These are phyloP conservation scores for Grosmannia serpens DNA, from an alignment of 2,329 filamentous ascomycete species.

Conservation along the genomic window DNA sequence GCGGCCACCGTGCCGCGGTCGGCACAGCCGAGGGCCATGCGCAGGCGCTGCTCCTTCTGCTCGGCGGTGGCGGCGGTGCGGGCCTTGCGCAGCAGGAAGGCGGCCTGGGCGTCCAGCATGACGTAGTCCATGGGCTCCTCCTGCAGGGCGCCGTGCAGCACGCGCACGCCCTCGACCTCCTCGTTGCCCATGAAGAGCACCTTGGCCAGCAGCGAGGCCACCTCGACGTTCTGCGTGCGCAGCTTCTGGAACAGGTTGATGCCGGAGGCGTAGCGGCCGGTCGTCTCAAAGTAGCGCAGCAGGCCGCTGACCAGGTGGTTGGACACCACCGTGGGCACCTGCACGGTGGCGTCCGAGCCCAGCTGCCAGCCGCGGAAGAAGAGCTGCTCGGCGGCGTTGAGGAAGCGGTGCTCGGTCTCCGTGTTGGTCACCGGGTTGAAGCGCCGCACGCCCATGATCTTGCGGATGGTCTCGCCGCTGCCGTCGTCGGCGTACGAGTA, in stretches of 20 bases:
- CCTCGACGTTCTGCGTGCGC: slow-evolving; percentile 78
- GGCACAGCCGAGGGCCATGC: slow-evolving; percentile 82
- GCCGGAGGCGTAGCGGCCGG: slow-evolving; percentile 83
- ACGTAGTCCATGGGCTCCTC: slow-evolving; percentile 96
- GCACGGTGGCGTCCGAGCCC: slow-evolving; percentile 91
- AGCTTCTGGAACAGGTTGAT: slow-evolving; percentile 98
- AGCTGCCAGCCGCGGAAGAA: slow-evolving; percentile 96
- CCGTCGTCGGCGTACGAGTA: slow-evolving; percentile 97
- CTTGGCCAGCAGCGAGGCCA: slow-evolving; percentile 82
- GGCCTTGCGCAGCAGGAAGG: slow-evolving; percentile 83
- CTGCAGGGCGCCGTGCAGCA: slow-evolving; percentile 79
- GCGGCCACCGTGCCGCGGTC: slow-evolving; percentile 91
- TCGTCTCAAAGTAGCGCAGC: slow-evolving; percentile 89
- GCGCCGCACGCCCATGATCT: slow-evolving; percentile 90
- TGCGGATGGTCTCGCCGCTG: slow-evolving; percentile 86
- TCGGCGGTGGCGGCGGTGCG: slow-evolving; percentile 40
- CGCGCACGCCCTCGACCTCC: slow-evolving; percentile 86
- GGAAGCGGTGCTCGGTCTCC: slow-evolving; percentile 93
- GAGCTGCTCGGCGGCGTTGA: slow-evolving; percentile 84
- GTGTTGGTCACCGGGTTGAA: slow-evolving; percentile 98
- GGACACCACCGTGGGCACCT: slow-evolving; percentile 92
- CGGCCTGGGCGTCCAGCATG: slow-evolving; percentile 85
- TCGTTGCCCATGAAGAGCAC: slow-evolving; percentile 93
- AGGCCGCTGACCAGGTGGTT: slow-evolving; percentile 94
- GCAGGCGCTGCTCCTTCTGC: slow-evolving; percentile 54